A percentile compares a stretch with the other conserved stretches of the same genome.
phyloP scores from a whole-genome alignment of 2,329 filamentous ascomycete species.

The Botrytis galanthina region DNA sequence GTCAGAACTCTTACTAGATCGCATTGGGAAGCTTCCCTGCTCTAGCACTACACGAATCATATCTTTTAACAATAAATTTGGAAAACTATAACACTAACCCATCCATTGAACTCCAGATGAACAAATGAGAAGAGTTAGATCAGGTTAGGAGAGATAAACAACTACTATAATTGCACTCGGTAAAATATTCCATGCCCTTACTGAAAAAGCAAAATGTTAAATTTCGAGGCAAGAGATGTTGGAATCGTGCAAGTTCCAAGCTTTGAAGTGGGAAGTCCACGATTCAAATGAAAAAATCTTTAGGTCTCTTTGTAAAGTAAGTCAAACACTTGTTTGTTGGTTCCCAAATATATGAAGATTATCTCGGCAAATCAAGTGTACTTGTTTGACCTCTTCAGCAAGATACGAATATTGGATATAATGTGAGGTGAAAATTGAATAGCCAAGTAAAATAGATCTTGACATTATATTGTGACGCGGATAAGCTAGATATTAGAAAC shows the following conservation, averaged over 20 bases:
- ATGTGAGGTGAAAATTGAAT: background rate
- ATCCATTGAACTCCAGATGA: too few relatives aligned
- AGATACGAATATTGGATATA: background rate
- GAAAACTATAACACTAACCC: too few relatives aligned
- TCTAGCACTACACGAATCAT: too few relatives aligned
- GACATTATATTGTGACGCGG: background rate
- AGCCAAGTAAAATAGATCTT: background rate
- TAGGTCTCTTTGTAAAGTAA: background rate
- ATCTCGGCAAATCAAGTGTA: background rate
- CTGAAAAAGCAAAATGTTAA: background rate
- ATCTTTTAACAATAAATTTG: too few relatives aligned
- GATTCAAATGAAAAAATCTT: background rate
- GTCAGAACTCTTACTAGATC: too few relatives aligned
- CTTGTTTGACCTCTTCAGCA: background rate
- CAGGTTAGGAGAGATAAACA: too few relatives aligned
- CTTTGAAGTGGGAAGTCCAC: background rate
- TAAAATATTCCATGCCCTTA: rapidly evolving
- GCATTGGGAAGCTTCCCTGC: too few relatives aligned
- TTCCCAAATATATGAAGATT: background rate
- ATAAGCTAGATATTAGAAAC: background rate
- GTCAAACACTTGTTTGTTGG: background rate
- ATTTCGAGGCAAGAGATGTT: background rate
- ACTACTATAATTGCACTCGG: too few relatives aligned
- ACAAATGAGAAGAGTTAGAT: too few relatives aligned
- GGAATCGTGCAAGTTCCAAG: background rate